Percentiles rank a stretch among this genome's conserved stretches.
Conservation (phyloP, 495 filamentous ascomycete species). For the Penicillium goetzii region DNA sequence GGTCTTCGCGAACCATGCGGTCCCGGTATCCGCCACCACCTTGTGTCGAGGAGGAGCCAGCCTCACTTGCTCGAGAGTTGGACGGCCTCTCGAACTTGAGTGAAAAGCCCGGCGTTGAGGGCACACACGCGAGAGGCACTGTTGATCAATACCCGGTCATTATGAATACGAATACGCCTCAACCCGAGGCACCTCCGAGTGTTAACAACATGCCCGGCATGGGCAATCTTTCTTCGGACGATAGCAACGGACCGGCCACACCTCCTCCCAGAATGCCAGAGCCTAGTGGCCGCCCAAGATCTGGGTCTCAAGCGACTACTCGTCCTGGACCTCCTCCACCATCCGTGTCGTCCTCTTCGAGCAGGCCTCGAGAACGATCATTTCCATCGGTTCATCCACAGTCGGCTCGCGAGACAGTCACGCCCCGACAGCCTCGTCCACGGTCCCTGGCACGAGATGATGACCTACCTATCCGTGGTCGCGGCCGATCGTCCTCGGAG, state of each 20-base stretch:
- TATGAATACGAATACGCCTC: conserved; percentile 31
- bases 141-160: conserved; percentile 54
- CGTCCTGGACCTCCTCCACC: conserved; percentile 7
- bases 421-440: conserved; percentile 3
- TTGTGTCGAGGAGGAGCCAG: conserved; percentile 49
- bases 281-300: conserved; percentile 23
- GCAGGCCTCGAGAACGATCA: conserved; percentile 18
- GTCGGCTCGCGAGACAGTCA: neutral
- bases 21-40: conserved; percentile 46
- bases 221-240: conserved; percentile 40
- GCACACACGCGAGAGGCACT: conserved; percentile 44
- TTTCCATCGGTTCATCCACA: conserved; percentile 9
- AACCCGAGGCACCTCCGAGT: conserved; percentile 22
- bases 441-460: neutral
- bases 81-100: conserved; percentile 37
- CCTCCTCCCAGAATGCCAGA: conserved; percentile 32
- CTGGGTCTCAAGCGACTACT: conserved; percentile 6
- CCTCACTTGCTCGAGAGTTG: conserved; percentile 47
- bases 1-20: conserved; percentile 13
- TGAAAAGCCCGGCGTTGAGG: conserved; percentile 44
- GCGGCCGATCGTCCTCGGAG: conserved; percentile 4
- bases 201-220: conserved; percentile 23
- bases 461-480: neutral
- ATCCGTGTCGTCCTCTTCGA: conserved; percentile 21
- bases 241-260: conserved; percentile 41